These are phyloP conservation scores for Cladosporium sp. DNA, from an alignment of 2,329 filamentous ascomycete species.

Conservation along the genomic window DNA sequence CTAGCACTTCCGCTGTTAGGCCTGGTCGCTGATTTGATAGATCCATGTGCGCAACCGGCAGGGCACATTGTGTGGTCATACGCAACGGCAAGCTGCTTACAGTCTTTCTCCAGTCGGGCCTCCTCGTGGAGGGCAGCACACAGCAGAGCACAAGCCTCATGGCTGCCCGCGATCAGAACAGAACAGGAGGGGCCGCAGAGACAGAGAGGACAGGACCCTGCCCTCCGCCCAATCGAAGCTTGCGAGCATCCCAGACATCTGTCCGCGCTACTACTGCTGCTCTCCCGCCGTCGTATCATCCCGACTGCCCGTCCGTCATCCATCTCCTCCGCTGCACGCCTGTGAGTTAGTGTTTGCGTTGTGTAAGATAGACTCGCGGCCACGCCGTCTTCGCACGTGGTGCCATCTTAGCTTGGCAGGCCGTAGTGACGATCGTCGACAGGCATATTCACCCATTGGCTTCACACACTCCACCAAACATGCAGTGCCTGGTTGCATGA, in stretches of 20 bases:
- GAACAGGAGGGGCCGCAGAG: slow-evolving; percentile 11
- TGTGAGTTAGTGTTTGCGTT: not conserved
- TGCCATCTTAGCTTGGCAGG: slow-evolving; percentile 1
- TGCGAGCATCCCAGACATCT: not conserved
- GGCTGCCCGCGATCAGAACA: slow-evolving; percentile 1
- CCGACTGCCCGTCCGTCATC: not conserved
- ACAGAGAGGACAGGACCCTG: slow-evolving; percentile 6
- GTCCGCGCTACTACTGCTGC: not conserved
- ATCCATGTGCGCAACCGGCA: not conserved
- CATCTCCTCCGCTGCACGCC: not conserved
- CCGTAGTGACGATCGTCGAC: not conserved
- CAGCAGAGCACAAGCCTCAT: slow-evolving; percentile 10
- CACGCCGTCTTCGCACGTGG: slow-evolving; percentile 8
- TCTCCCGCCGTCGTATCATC: slow-evolving; percentile 3
- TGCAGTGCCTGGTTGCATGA: not conserved
- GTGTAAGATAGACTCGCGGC: slow-evolving; percentile 4
- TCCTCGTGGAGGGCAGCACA: not conserved
- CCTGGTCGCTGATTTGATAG: not conserved
- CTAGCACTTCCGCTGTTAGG: not conserved
- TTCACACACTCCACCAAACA: not conserved
- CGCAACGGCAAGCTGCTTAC: not conserved
- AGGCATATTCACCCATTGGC: slow-evolving; percentile 8
- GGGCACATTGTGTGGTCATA: not conserved
- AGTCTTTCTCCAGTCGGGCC: not conserved
- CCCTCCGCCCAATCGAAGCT: not conserved